Evolutionary conservation across 495 filamentous ascomycete genomes (phyloP).

Genomic region (Aspergillus indologenus): DNA sequence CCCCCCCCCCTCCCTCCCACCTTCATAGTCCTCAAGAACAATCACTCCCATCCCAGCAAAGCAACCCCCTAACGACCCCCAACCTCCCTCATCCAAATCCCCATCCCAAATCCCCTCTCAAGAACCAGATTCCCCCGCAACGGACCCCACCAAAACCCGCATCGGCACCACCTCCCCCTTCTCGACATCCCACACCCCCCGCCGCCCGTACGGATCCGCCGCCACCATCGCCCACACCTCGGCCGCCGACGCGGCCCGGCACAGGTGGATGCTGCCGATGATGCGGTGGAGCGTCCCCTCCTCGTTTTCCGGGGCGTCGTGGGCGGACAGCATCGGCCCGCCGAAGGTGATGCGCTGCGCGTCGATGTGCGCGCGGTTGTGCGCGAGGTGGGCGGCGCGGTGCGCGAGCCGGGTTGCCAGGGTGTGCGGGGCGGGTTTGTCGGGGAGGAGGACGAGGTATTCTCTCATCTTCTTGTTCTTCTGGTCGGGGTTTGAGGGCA

Average conservation of each 20-base stretch:
- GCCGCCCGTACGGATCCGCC: slow-evolving; percentile 2
- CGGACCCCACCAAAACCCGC: slow-evolving; percentile 1
- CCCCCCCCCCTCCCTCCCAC: no score
- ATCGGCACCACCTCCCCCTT: not conserved
- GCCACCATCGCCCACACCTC: slow-evolving; percentile 1
- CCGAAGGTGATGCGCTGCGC: not conserved
- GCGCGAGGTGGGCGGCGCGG: not conserved
- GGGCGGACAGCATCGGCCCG: not conserved
- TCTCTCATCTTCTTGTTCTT: not conserved
- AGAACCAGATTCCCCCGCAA: no score
- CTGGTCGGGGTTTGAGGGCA: not conserved
- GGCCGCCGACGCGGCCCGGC: not conserved
- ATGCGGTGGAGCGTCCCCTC: not conserved
- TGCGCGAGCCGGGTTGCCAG: not conserved
- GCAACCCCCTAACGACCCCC: no score
- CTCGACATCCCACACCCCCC: slow-evolving; percentile 1
- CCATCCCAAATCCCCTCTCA: no score
- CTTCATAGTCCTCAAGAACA: no score
- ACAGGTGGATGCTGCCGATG: slow-evolving; percentile 1
- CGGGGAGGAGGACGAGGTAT: slow-evolving; percentile 3
- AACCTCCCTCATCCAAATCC: no score
- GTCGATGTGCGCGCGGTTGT: not conserved
- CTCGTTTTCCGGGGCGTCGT: not conserved
- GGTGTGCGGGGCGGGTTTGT: not conserved
- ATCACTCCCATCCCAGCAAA: no score